phyloP scores from a whole-genome alignment of 768 basidiomycete genomes.

The Tephrocybe sp. region DNA sequence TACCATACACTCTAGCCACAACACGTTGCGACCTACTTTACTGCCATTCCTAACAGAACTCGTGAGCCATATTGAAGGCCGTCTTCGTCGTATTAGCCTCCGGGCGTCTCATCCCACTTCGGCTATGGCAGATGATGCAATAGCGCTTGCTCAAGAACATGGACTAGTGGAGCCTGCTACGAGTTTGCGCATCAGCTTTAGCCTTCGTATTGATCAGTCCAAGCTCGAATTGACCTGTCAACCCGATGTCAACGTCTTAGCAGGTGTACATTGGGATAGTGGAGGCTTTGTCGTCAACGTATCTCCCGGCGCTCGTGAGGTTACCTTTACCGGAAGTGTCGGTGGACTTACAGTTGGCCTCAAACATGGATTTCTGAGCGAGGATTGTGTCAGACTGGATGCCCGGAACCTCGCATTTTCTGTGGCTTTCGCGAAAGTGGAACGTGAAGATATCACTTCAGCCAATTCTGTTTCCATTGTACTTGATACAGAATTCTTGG shows the following conservation, averaged over 20 bases:
- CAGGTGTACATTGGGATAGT: slow-evolving; percentile 88
- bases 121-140: slow-evolving; percentile 10
- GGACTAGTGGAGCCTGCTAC: slow-evolving; percentile 30
- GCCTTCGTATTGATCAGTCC: slow-evolving; percentile 89
- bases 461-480: slow-evolving; percentile 66
- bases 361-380: slow-evolving; percentile 82
- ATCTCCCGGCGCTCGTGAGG: slow-evolving; percentile 67
- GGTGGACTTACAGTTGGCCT: slow-evolving; percentile 79
- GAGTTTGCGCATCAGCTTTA: slow-evolving; percentile 75
- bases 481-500: slow-evolving; percentile 82
- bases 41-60: slow-evolving; percentile 84
- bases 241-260: slow-evolving; percentile 90
- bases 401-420: slow-evolving; percentile 83
- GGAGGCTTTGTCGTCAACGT: slow-evolving; percentile 86
- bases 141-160: slow-evolving; percentile 11
- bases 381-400: slow-evolving; percentile 77
- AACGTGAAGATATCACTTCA: slow-evolving; percentile 29
- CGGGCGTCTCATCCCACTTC: slow-evolving; percentile 19
- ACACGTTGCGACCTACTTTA: slow-evolving; percentile 76
- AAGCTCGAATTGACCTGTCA: slow-evolving; percentile 83
- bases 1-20: slow-evolving; percentile 87
- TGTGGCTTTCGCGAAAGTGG: slow-evolving; percentile 59
- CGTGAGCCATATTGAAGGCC: slow-evolving; percentile 63
- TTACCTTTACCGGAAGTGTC: slow-evolving; percentile 75
- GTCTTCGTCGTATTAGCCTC: slow-evolving; percentile 56